Evolutionary conservation across 306 rosid species (phyloP).

Genomic region (Purshia tridentata): DNA sequence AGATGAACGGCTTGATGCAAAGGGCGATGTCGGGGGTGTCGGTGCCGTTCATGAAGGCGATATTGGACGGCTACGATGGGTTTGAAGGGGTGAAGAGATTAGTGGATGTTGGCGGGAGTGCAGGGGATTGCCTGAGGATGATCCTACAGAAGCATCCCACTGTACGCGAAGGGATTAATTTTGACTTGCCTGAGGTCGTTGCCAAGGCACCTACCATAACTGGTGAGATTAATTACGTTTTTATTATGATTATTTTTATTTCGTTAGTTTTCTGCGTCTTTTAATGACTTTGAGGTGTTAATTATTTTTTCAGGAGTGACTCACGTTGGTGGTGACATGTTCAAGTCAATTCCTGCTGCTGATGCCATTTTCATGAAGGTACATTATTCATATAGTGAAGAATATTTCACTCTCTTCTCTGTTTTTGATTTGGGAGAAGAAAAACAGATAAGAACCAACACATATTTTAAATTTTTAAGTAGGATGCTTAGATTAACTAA

Average conservation of each 20-base stretch:
- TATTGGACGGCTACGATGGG: slow-evolving; percentile 65
- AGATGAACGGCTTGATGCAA: slow-evolving; percentile 81
- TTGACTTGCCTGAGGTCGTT: slow-evolving; percentile 80
- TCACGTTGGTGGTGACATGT: slow-evolving; percentile 91
- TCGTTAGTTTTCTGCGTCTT: not conserved
- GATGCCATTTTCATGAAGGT: slow-evolving; percentile 93
- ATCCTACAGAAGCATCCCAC: slow-evolving; percentile 54
- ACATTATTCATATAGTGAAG: no score
- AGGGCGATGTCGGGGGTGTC: slow-evolving; percentile 87
- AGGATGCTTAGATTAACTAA: no score
- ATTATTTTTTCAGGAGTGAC: slow-evolving; percentile 48
- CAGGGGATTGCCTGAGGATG: slow-evolving; percentile 86
- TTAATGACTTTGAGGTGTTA: not conserved
- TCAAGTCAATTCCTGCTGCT: slow-evolving; percentile 58
- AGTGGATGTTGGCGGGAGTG: slow-evolving; percentile 95
- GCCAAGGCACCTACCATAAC: slow-evolving; percentile 69
- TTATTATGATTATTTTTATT: not conserved
- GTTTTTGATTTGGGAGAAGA: no score
- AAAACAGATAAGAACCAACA: no score
- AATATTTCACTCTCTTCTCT: no score
- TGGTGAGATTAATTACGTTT: slow-evolving; percentile 26
- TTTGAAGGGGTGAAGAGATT: slow-evolving; percentile 54
- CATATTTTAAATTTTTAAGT: no score
- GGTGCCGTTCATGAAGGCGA: slow-evolving; percentile 74
- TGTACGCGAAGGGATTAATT: slow-evolving; percentile 62